Evolutionary conservation across 2,329 filamentous ascomycete genomes (phyloP).

Genomic region (Dryadomyces quercus-mongolicae): DNA sequence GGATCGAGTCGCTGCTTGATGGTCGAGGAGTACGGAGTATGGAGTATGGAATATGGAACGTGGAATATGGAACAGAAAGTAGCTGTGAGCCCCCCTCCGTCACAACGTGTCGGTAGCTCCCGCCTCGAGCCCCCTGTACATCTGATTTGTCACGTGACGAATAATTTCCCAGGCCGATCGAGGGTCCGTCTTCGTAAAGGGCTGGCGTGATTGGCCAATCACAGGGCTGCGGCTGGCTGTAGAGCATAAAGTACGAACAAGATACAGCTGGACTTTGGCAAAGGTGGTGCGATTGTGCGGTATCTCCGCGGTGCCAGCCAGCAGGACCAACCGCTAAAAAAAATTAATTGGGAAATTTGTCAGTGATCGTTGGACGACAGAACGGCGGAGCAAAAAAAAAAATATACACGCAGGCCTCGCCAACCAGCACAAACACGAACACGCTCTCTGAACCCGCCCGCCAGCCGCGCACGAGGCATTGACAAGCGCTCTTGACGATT

Average conservation of each 20-base stretch:
- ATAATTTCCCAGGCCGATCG: background rate
- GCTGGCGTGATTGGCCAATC: background rate
- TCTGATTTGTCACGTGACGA: background rate
- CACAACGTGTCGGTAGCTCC: background rate
- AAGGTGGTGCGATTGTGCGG: background rate
- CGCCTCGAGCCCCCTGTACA: background rate
- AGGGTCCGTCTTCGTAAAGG: background rate
- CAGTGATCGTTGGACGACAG: background rate
- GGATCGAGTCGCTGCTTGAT: too few species aligned
- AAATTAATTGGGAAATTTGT: background rate
- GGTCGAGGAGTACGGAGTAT: too few species aligned
- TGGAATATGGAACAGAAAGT: too few species aligned
- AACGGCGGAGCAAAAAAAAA: background rate
- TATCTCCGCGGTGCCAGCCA: background rate
- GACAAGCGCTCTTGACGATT: background rate
- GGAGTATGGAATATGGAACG: too few species aligned
- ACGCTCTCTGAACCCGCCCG: background rate
- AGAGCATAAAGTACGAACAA: background rate
- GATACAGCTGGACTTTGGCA: background rate
- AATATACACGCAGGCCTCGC: background rate
- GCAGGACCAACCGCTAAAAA: background rate
- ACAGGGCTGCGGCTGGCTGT: background rate
- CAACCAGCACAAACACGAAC: background rate
- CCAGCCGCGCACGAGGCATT: background rate
- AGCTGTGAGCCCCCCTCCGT: background rate